These are phyloP conservation scores for Phaeotremella fagi DNA, from an alignment of 768 basidiomycete genomes.

Conservation along the genomic window DNA sequence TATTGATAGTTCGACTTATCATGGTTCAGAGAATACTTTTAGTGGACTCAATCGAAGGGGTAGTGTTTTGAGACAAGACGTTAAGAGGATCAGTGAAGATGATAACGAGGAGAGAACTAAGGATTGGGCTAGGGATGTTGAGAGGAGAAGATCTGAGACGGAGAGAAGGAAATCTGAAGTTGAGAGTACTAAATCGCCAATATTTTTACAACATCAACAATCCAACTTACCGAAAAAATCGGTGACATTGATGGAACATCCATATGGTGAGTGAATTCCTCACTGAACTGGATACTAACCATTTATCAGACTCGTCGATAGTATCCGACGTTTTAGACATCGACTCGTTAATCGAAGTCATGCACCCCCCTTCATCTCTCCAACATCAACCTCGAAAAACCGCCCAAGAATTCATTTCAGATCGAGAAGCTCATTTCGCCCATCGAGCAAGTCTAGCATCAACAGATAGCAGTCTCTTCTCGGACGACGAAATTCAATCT, in stretches of 20 bases:
- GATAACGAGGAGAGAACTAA: conserved; percentile 23
- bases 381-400: conserved; percentile 2
- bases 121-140: conserved; percentile 29
- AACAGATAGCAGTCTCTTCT: too few species aligned
- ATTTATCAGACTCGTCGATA: conserved; percentile 8
- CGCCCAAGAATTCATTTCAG: conserved; percentile 2
- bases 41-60: not conserved
- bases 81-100: conserved; percentile 2
- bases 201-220: not conserved
- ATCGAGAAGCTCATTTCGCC: not conserved
- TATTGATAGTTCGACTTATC: not conserved
- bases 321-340: too few species aligned
- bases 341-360: conserved; percentile 11
- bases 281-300: not conserved
- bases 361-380: conserved; percentile 7
- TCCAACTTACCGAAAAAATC: not conserved
- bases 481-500: not conserved
- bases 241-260: not conserved
- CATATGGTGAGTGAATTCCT: not conserved
- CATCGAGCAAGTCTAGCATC: not conserved
- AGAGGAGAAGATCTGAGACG: not conserved
- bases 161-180: not conserved
- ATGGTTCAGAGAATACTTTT: too few species aligned
- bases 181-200: not conserved
- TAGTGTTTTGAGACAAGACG: not conserved